Conservation (phyloP, 306 rosid species). For the Ochetophila trinervis region DNA sequence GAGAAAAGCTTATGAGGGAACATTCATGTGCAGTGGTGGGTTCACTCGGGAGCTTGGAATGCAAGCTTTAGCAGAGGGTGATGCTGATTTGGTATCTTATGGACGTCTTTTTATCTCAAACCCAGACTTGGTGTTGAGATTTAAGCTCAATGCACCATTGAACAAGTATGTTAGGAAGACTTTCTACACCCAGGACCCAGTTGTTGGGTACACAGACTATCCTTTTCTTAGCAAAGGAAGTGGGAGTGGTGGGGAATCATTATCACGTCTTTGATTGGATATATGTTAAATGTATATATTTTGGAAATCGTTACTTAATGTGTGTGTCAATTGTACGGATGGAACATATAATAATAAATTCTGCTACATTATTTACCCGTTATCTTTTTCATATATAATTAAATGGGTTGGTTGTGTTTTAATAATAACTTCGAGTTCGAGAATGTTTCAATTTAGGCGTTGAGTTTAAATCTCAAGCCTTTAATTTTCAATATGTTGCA, state of each 20-base stretch:
- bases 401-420: too few relatives aligned
- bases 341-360: too few relatives aligned
- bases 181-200: constrained; percentile 80
- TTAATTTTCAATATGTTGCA: too few relatives aligned
- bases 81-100: constrained; percentile 73
- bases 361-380: too few relatives aligned
- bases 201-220: constrained; percentile 79
- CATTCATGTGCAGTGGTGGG: constrained; percentile 87
- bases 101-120: constrained; percentile 76
- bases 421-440: too few relatives aligned
- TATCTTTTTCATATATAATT: too few relatives aligned
- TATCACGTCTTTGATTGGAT: constrained; percentile 53
- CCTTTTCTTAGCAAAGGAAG: constrained; percentile 43
- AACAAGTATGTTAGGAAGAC: constrained; percentile 65
- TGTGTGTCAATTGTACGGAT: too few relatives aligned
- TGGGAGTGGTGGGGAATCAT: constrained; percentile 5
- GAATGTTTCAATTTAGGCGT: too few relatives aligned
- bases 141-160: constrained; percentile 61
- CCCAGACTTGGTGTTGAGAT: constrained; percentile 66
- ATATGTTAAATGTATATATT: not conserved
- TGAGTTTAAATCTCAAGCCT: too few relatives aligned
- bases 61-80: constrained; percentile 60
- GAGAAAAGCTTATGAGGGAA: constrained; percentile 61
- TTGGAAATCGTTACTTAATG: too few relatives aligned
- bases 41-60: constrained; percentile 69